phyloP scores from a whole-genome alignment of 169 alveolate genomes.

The Miamiensis avidus region DNA sequence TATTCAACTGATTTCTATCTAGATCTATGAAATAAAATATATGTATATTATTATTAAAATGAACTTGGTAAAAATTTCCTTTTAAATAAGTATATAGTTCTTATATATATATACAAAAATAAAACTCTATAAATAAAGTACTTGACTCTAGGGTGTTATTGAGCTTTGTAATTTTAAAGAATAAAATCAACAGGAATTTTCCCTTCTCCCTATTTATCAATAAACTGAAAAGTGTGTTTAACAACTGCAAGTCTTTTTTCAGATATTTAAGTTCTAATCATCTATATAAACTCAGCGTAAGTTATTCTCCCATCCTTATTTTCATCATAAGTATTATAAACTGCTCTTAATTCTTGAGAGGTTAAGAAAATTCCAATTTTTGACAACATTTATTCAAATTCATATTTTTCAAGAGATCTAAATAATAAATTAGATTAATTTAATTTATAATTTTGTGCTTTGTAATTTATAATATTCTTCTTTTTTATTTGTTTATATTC shows the following conservation, averaged over 20 bases:
- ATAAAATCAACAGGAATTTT: not conserved
- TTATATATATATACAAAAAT: slow-evolving; percentile 4
- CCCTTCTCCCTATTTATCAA: slow-evolving; percentile 53
- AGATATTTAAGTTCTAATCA: slow-evolving; percentile 57
- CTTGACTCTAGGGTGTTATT: not conserved
- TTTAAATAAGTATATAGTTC: not conserved
- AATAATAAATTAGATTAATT: slow-evolving; percentile 1
- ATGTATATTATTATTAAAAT: not conserved
- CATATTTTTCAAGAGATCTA: slow-evolving; percentile 60
- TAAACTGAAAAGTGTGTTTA: slow-evolving; percentile 55
- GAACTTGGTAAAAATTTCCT: not conserved
- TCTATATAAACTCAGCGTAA: slow-evolving; percentile 58
- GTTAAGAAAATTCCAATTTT: slow-evolving; percentile 66
- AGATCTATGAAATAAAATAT: slow-evolving; percentile 25
- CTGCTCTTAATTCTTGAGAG: slow-evolving; percentile 58
- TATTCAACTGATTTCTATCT: slow-evolving; percentile 70
- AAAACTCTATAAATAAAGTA: not conserved
- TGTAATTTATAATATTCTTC: too few species aligned
- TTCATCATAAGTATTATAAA: slow-evolving; percentile 58
- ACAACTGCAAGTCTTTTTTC: slow-evolving; percentile 64
- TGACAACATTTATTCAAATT: slow-evolving; percentile 60
- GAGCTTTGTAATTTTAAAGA: not conserved
- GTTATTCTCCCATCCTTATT: slow-evolving; percentile 61
- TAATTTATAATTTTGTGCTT: too few species aligned
- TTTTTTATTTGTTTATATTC: too few species aligned